phyloP scores from a whole-genome alignment of 495 filamentous ascomycete genomes.

The Talaromyces thailandensis region DNA sequence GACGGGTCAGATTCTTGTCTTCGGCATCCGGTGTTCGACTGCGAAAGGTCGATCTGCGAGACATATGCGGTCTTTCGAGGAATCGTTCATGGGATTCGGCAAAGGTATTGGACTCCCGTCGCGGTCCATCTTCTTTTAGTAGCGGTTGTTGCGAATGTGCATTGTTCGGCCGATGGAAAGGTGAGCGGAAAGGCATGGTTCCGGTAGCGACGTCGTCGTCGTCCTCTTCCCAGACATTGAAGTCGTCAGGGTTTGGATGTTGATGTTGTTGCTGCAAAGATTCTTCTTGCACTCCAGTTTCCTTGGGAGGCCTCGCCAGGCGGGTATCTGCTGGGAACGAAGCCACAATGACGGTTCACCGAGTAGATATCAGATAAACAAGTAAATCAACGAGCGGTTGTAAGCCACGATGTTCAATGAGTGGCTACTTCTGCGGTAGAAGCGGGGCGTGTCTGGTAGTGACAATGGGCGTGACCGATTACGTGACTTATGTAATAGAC shows the following conservation, averaged over 20 bases:
- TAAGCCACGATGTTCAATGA: not conserved
- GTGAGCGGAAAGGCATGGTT: constrained; percentile 20
- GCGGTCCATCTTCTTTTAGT: constrained; percentile 44
- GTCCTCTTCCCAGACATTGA: constrained; percentile 1
- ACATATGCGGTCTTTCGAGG: constrained; percentile 31
- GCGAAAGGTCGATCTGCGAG: constrained; percentile 49
- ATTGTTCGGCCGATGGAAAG: constrained; percentile 39
- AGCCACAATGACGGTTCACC: constrained; percentile 7
- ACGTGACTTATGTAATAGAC: not conserved
- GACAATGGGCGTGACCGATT: not conserved
- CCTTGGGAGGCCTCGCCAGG: not conserved
- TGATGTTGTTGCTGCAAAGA: not conserved
- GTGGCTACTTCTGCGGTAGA: constrained; percentile 1
- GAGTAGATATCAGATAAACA: not conserved
- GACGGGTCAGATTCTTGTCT: constrained; percentile 52
- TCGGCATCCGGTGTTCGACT: constrained; percentile 51
- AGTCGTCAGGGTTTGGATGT: not conserved
- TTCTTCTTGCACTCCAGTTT: not conserved
- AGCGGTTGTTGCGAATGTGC: constrained; percentile 46
- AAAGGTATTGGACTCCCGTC: constrained; percentile 29
- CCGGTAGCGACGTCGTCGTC: constrained; percentile 4
- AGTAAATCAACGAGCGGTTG: not conserved
- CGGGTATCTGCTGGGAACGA: not conserved
- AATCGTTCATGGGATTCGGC: constrained; percentile 23
- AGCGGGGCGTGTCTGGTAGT: not conserved